Evolutionary conservation across 441 rosid species (phyloP), one percentile per base, ranked within the genome.

Genomic region (Adansonia grandidieri): DNA sequence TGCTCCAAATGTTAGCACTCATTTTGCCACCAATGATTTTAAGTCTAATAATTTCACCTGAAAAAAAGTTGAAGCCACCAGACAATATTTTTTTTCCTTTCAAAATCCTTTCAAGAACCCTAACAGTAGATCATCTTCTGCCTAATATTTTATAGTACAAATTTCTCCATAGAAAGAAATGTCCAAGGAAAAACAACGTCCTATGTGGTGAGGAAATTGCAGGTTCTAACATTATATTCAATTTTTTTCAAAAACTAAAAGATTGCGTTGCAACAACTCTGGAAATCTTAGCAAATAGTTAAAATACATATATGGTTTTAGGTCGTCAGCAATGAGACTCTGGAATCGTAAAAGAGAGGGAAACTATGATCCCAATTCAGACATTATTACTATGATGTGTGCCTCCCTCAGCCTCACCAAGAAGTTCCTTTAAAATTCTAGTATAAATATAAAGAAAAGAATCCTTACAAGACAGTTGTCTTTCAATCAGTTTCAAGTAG

Each of bases 311-410:
- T 50, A 53, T 17, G 24, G 22, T 79, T 50, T 74, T 45, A 9
- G 19, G 51, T 75, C 66, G 24, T 58, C 60, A 44, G 80, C 75
- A 57, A 72, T 50, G 44, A 74, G 51, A 28, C 15, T 9, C 14
- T 54, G 76, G 54, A 85, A 81, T 47, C 86, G 80, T 79, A 71
- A 54, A 10, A 77, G 65, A 0, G 53, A 70, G 84, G 84, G 37
- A 75, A 82, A 85, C 67, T 65, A 77, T 48, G 47, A 62, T 50
- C 45, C 69, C 71, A 61, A 50, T 42, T 71, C 76, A n/a, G 40
- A 48, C 32, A 69, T 47, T 51, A 70, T 60, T 28, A 2, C 7
- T 1, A 56, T 9, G 4, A 22, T 77, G 9, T 19, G 24, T 19
- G 24, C 62, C 28, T 57, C 28, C 9, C 11, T 11, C 19, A 19